Conservation (phyloP, 176 grass and related monocot species). For the Oryza nivara region DNA sequence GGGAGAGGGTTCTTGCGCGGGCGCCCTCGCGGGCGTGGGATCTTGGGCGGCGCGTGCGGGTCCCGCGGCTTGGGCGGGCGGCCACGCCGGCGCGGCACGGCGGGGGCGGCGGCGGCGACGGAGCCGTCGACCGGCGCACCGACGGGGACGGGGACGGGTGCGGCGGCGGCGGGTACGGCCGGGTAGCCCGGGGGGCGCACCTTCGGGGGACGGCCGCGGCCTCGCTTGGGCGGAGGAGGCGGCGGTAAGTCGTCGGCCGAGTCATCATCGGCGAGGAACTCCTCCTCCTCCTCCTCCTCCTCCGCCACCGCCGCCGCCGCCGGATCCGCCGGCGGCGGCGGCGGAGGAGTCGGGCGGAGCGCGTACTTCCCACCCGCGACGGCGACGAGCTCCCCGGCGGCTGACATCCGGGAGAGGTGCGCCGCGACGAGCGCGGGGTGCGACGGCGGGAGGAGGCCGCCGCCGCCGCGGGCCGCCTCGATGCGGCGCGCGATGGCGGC, state of each 20-base stretch:
- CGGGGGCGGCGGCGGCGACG: neutral
- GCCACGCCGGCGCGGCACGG: constrained; percentile 54
- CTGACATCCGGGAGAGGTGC: constrained; percentile 68
- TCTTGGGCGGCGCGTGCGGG: constrained; percentile 63
- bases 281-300: neutral
- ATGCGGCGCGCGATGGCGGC: constrained; percentile 64
- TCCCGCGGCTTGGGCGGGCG: constrained; percentile 76
- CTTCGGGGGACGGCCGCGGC: constrained; percentile 75
- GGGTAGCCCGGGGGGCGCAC: constrained; percentile 39
- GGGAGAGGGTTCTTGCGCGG: constrained; percentile 71
- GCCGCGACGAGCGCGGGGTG: constrained; percentile 65
- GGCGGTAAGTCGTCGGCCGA: constrained; percentile 20
- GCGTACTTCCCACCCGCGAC: constrained; percentile 52
- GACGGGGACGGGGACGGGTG: neutral
- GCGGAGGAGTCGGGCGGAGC: constrained; percentile 23
- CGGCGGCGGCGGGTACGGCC: neutral
- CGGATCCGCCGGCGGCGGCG: too few relatives aligned
- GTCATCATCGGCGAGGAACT: constrained; percentile 26
- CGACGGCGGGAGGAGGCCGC: constrained; percentile 57
- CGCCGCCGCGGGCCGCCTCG: constrained; percentile 46
- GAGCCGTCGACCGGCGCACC: neutral
- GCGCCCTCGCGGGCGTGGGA: constrained; percentile 69
- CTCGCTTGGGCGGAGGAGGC: constrained; percentile 42
- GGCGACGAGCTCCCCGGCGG: constrained; percentile 59
- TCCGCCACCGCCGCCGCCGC: too few relatives aligned